Base-by-base conservation (phyloP, 768 basidiomycete species). In the Cystobasidium ongulense region DNA sequence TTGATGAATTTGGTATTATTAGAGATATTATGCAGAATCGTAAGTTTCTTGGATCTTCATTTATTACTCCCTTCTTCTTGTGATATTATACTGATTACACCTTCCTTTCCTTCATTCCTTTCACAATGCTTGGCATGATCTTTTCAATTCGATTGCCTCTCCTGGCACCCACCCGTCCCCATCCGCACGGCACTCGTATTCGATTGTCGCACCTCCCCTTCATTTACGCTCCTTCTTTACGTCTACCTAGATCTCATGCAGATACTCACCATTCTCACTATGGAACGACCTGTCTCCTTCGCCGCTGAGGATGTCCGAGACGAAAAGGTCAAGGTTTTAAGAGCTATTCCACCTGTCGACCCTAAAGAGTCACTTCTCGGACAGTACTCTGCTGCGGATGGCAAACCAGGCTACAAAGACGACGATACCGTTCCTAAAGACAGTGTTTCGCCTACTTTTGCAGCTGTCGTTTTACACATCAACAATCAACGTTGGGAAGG, bases 1-100 rank as follows among this genome's bases (percentile, higher is more conserved):
- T 99, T 84, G 95, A 99, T 81, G 94, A 98, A 83, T 99, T 97
- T 82, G 96, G 96, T 70, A 98, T 99, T 81, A 94, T 99, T 82
- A 89, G 95, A 80, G 95, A 99, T 82, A 85, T 99, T 74, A 84
- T 94, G 80, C 95, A 99, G 84, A 99, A 99, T 83, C 95, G 95
- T 96, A 82, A 83, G 94, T 86, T 29, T 36, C 18, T 31, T 0
- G 1, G 39, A 62, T 38, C 65, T 52, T 52, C 15, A 1, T 11
- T 1, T 46, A 52, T 43, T 52, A 27, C 70, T 29, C n/a, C 29
- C 18, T 36, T 8, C 11, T 33, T n/a, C 18, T 29, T 29, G 8
- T 63, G 8, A 5, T 17, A 10, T 27, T 29, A 27, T 63, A 10
- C 18, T 21, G 7, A 8, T 36, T 52, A 52, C 29, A n/a, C 43